Conservation (phyloP, 352 stramenopile genomes). For the Phytophthora lateralis region DNA sequence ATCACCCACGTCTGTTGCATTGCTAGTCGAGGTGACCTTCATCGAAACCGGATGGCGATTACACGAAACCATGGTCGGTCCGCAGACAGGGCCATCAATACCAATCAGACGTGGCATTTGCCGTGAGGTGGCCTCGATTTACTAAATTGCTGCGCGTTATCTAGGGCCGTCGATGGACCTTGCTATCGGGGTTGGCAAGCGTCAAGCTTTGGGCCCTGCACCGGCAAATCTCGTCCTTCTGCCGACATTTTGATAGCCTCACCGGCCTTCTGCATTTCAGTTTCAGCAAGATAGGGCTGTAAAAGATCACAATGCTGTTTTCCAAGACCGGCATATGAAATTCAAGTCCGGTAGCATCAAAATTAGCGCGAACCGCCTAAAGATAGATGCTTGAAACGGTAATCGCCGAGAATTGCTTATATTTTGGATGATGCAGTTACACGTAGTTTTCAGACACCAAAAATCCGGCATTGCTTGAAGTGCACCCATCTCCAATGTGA, state of each 20-base stretch:
- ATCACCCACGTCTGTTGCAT: too few relatives aligned
- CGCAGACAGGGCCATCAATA: constrained; percentile 12
- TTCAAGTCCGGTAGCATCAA: neutral
- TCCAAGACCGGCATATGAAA: neutral
- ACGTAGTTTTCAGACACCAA: too few relatives aligned
- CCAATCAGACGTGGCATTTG: constrained; percentile 23
- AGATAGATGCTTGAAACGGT: too few relatives aligned
- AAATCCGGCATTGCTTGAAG: too few relatives aligned
- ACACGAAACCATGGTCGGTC: constrained; percentile 7
- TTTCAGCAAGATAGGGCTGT: too few relatives aligned
- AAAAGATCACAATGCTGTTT: too few relatives aligned
- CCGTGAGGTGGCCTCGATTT: constrained; percentile 11
- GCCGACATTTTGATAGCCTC: neutral
- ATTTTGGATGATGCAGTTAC: neutral
- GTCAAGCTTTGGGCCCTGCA: neutral
- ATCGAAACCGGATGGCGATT: constrained; percentile 5
- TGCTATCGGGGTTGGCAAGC: neutral
- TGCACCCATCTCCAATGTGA: too few relatives aligned
- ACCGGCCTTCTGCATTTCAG: neutral
- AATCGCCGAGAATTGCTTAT: too few relatives aligned
- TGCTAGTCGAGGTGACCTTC: too few relatives aligned
- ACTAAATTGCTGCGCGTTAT: constrained; percentile 4
- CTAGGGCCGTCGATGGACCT: neutral
- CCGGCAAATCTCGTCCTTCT: neutral
- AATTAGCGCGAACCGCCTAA: too few relatives aligned